Evolutionary conservation across 768 basidiomycete genomes (phyloP).

Genomic region (Podaxis carcinomalis): DNA sequence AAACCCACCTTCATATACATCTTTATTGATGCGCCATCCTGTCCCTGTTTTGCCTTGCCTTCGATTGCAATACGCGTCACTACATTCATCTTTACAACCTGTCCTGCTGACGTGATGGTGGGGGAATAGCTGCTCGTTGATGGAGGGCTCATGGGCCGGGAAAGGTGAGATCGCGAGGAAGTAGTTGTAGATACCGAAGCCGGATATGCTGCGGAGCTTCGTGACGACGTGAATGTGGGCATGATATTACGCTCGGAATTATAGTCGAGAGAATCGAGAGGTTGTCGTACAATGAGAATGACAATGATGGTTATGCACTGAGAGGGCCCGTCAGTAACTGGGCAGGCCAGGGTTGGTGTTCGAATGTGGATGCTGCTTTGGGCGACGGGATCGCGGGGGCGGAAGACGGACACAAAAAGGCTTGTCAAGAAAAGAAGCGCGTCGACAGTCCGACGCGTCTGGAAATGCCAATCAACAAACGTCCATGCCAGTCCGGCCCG

Average conservation of each 20-base stretch:
- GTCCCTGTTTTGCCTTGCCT: slow-evolving; percentile 62
- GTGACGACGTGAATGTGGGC: slow-evolving; percentile 16
- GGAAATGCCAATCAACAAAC: slow-evolving; percentile 18
- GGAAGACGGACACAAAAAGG: slow-evolving; percentile 10
- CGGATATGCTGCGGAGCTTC: slow-evolving; percentile 1
- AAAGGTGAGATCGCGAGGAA: slow-evolving; percentile 19
- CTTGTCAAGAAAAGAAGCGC: slow-evolving; percentile 17
- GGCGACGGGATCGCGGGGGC: background rate
- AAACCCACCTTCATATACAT: slow-evolving; percentile 72
- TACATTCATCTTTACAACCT: slow-evolving; percentile 53
- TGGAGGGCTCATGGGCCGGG: slow-evolving; percentile 22
- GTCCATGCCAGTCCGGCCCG: slow-evolving; percentile 13
- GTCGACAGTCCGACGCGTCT: slow-evolving; percentile 17
- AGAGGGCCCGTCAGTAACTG: background rate
- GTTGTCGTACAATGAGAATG: background rate
- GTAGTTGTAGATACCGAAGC: slow-evolving; percentile 11
- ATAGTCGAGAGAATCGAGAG: background rate
- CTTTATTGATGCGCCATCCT: slow-evolving; percentile 62
- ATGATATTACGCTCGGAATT: background rate
- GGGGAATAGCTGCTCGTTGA: slow-evolving; percentile 36
- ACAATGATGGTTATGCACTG: background rate
- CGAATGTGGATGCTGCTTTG: background rate
- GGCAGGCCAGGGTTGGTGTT: background rate
- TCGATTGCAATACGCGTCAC: slow-evolving; percentile 74
- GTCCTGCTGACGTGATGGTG: slow-evolving; percentile 39